phyloP scores from a whole-genome alignment of 345 rosid genomes.

The Microcos paniculata region DNA sequence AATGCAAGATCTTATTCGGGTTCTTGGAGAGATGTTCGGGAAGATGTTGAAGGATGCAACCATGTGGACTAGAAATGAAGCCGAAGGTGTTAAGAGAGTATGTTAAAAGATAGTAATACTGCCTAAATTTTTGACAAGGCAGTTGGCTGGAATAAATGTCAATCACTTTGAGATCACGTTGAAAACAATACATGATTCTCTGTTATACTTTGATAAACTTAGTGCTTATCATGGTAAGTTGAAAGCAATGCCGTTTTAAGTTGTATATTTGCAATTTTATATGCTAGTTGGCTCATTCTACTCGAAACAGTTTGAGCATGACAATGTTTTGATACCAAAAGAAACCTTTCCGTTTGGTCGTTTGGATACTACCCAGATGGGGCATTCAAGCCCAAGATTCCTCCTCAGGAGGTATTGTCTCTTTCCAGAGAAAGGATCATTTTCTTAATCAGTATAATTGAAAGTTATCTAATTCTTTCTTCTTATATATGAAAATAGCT shows the following conservation, averaged over 20 bases:
- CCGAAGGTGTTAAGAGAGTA: no score
- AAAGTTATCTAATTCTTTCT: not conserved
- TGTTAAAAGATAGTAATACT: no score
- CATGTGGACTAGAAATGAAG: no score
- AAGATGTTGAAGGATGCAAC: no score
- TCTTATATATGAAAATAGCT: not conserved
- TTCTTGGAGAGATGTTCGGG: no score
- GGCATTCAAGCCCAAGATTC: conserved; percentile 52
- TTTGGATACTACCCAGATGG: conserved; percentile 88
- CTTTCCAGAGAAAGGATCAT: not conserved
- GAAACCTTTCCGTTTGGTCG: conserved; percentile 99
- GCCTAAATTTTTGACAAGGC: not conserved
- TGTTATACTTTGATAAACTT: conserved; percentile 36
- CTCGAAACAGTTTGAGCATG: conserved; percentile 79
- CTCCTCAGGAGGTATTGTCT: conserved; percentile 50
- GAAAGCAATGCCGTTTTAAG: not conserved
- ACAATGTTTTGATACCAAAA: conserved; percentile 74
- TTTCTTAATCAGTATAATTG: not conserved
- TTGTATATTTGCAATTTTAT: no score
- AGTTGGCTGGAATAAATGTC: not conserved
- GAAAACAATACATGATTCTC: not conserved
- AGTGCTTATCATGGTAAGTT: conserved; percentile 85
- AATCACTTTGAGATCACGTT: not conserved
- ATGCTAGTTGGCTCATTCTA: no score
- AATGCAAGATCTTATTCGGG: no score